Evolutionary conservation across 2,329 filamentous ascomycete genomes (phyloP), one percentile per base, ranked within the genome.

Genomic region (Leptographium radiaticola): DNA sequence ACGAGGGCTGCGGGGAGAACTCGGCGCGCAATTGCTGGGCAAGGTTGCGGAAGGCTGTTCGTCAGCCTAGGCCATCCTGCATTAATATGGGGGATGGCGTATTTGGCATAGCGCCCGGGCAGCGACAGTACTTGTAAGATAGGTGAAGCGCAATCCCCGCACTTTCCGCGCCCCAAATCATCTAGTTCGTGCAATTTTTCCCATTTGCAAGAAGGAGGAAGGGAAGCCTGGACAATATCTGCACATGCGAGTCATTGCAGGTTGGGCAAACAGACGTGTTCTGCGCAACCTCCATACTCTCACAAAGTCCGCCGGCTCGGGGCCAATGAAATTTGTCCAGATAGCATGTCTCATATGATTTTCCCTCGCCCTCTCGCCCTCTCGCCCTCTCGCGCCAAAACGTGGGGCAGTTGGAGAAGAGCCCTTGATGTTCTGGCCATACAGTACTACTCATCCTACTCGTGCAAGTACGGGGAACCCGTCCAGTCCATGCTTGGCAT

Each of bases 321-420:
- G 25, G 25, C 25, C 25, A 25, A 25, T 25, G 25, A 25, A 25
- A 25, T 25, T 25, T 5, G n/a, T 42, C 39, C 39, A n/a, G 9
- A 18, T 20, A 15, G 40, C 18, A 43, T 43, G n/a, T 43, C 18
- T 43, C 8, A n/a, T 43, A 9, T 20, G 40, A n/a, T 18, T 43
- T 45, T 45, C 16, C 20, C 49, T 50, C 49, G 49, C 49, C 15
- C 12, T n/a, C 36, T 50, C 49, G 49, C 49, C 25, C 16, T 33
- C 49, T 50, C 49, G 49, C 47, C 47, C 30, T 50, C 38, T 50
- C 49, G 49, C 49, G 49, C 44, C 31, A 31, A 51, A 18, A 38
- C 49, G 40, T 51, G 49, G 39, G 34, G 38, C 13, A 49, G 13
- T 18, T 16, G 25, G 30, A n/a, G 25, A 25, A 49, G 13, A 48